Percentiles rank a stretch among this genome's conserved stretches.
These are phyloP conservation scores for Salix udensis DNA, from an alignment of 345 rosid genomes.

Conservation along the genomic window DNA sequence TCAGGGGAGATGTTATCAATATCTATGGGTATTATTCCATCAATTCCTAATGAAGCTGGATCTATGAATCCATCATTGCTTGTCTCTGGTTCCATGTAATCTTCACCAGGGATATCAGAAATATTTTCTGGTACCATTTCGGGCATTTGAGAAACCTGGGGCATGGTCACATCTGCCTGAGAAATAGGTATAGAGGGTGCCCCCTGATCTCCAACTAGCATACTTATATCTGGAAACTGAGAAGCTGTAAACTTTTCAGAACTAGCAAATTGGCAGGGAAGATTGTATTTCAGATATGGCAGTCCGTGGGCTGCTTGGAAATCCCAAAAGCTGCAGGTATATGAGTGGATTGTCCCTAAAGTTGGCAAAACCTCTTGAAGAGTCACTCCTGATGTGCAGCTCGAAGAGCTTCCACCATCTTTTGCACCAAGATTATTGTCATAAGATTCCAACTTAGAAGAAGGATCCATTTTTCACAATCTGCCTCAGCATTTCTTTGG, in stretches of 20 bases:
- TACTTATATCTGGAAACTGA: constrained; percentile 41
- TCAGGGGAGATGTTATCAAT: constrained; percentile 50
- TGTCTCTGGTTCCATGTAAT: constrained; percentile 34
- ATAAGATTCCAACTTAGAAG: constrained; percentile 51
- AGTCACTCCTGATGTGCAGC: constrained; percentile 54
- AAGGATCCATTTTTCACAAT: constrained; percentile 53
- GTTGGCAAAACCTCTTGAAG: constrained; percentile 75
- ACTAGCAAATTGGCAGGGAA: constrained; percentile 26
- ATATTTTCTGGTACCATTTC: constrained; percentile 49
- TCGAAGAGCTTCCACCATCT: constrained; percentile 47
- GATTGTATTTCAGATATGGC: constrained; percentile 47
- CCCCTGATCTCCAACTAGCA: constrained; percentile 44
- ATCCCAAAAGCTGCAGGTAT: constrained; percentile 25
- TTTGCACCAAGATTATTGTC: constrained; percentile 38
- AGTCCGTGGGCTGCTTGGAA: constrained; percentile 29
- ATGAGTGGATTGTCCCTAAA: constrained; percentile 35
- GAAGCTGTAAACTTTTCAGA: constrained; percentile 45
- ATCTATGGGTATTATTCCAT: constrained; percentile 49
- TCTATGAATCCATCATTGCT: constrained; percentile 46
- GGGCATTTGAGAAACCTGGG: constrained; percentile 45
- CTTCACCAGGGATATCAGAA: constrained; percentile 38
- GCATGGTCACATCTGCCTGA: constrained; percentile 40
- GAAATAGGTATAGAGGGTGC: constrained; percentile 38
- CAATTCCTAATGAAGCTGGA: constrained; percentile 34
- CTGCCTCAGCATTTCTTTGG: constrained; percentile 64